Evolutionary conservation across 805 yeast species (phyloP).

Genomic region (Scheffersomyces lignosus): DNA sequence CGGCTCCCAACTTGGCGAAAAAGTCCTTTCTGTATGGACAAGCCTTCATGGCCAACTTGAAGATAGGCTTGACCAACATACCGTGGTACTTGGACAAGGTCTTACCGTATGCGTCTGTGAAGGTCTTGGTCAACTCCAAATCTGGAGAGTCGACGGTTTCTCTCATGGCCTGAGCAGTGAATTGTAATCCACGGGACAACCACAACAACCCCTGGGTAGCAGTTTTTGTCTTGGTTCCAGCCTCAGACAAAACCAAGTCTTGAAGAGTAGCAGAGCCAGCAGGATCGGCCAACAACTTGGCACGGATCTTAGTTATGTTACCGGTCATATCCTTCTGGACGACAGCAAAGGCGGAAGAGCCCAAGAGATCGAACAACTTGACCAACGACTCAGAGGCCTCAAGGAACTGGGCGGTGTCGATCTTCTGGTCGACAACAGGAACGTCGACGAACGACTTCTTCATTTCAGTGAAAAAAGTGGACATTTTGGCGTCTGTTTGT

Average conservation of each 20-base stretch:
- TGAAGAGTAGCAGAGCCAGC: conserved; percentile 67
- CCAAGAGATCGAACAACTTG: conserved; percentile 78
- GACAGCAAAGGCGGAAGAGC: conserved; percentile 79
- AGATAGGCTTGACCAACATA: conserved; percentile 79
- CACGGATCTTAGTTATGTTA: conserved; percentile 73
- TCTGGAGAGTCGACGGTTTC: conserved; percentile 67
- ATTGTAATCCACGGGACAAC: conserved; percentile 82
- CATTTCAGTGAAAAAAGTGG: conserved; percentile 81
- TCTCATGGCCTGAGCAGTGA: conserved; percentile 88
- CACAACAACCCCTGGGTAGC: conserved; percentile 92
- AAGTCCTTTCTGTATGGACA: conserved; percentile 89
- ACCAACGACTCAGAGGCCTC: conserved; percentile 84
- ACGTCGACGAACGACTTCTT: conserved; percentile 76
- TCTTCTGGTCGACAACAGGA: conserved; percentile 58
- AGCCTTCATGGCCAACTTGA: conserved; percentile 92
- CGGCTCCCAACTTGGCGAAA: conserved; percentile 77
- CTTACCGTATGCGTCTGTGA: conserved; percentile 80
- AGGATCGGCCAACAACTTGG: conserved; percentile 66
- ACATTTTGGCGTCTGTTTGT: too few relatives aligned
- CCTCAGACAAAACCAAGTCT: conserved; percentile 73
- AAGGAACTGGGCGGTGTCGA: conserved; percentile 73
- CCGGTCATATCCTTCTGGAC: conserved; percentile 90
- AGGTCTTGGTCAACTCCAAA: conserved; percentile 69
- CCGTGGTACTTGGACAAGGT: conserved; percentile 82
- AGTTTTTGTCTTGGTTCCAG: conserved; percentile 61